Evolutionary conservation across 2,329 filamentous ascomycete species (phyloP), one percentile per base, ranked within the genome.

Genomic region (Daldinia eschscholtzii): DNA sequence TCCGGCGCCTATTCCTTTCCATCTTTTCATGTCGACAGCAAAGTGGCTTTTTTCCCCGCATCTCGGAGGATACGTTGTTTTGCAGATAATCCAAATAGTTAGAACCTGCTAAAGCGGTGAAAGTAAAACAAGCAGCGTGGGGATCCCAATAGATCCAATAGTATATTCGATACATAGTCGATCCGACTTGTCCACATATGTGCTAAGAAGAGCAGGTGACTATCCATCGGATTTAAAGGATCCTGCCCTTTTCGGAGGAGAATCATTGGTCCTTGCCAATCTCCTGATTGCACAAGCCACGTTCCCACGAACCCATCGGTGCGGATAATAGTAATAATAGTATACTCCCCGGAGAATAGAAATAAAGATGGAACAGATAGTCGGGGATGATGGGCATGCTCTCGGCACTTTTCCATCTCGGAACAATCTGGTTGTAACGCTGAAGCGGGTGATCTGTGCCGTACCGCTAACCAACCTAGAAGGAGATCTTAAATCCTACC

Each of bases 1-100:
- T 70, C 58, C 65, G 71, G 75, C 76, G 76, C 75, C 73, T 77
- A 77, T 75, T 70, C 48, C 50, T 56, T 57, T 62, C 35, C 3
- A 26, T 12, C 35, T 39, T 13, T 15, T 12, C 20, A 41, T 53
- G 18, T 61, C 56, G 50, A 57, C 18, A 35, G 37, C 42, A 28
- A 28, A 53, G 35, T 15, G 3, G 2, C 12, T 48, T 13, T 26
- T 58, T 41, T 46, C 72, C 70, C 72, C 72, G 70, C 72, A 72
- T 59, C 70, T 65, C 58, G 50, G 64, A 68, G 62, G 48, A 60
- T 56, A 41, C n/a, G 58, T 58, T 56, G 41, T 60, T 50, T 63
- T 42, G 50, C 52, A 33, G 58, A 53, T 44, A 50, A 57, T n/a
- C 10, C 30, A 46, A 37, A 23, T 46, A 61, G 26, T 62, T 35